These are phyloP conservation scores for Extremus antarcticus DNA, from an alignment of 495 filamentous ascomycete genomes.

Conservation along the genomic window DNA sequence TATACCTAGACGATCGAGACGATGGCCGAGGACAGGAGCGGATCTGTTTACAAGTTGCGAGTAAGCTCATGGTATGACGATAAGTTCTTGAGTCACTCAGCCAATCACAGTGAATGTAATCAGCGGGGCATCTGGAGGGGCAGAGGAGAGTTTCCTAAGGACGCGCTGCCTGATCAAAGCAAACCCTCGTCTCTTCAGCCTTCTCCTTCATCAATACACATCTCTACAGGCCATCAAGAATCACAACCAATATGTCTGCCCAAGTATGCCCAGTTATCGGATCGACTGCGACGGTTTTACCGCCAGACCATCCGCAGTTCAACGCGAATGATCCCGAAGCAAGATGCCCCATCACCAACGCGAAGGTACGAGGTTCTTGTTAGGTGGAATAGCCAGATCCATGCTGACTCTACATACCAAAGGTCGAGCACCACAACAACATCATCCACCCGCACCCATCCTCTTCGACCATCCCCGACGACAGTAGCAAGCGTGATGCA, in stretches of 20 bases:
- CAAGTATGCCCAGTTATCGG: slow-evolving; percentile 3
- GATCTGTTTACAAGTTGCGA: no score
- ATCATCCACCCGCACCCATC: slow-evolving; percentile 18
- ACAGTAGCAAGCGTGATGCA: slow-evolving; percentile 6
- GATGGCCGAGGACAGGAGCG: no score
- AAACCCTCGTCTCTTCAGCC: background rate
- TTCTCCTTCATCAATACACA: no score
- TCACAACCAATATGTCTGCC: no score
- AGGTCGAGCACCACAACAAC: slow-evolving; percentile 9
- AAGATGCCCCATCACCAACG: slow-evolving; percentile 19
- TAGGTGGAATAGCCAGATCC: no score
- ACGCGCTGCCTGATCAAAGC: background rate
- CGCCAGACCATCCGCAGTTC: slow-evolving; percentile 15
- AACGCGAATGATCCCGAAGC: slow-evolving; percentile 13
- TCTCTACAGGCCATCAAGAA: no score
- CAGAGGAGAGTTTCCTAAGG: background rate
- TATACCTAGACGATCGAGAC: no score
- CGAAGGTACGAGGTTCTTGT: slow-evolving; percentile 9
- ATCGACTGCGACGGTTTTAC: slow-evolving; percentile 12
- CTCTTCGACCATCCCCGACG: slow-evolving; percentile 2
- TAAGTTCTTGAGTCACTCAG: no score
- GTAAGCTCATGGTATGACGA: no score
- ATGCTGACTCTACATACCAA: no score
- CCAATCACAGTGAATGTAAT: background rate
- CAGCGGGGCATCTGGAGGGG: background rate